Conservation (phyloP, 148 eudicot species). For the Rhododendron vialii region DNA sequence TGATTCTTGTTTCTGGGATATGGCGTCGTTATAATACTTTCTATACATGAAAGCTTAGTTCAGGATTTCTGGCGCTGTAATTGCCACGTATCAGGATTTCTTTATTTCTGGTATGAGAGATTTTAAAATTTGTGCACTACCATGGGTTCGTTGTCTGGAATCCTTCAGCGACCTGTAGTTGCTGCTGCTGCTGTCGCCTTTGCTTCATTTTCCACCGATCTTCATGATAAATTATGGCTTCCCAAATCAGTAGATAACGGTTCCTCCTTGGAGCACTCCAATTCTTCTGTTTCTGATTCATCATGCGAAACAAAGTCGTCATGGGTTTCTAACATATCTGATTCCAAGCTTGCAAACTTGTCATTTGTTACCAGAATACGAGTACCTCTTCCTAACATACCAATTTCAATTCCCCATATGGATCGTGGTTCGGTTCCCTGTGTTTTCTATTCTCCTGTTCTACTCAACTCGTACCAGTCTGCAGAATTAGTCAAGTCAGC, state of each 20-base stretch:
- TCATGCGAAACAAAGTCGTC: constrained; percentile 35
- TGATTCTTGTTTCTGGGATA: background rate
- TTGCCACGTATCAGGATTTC: background rate
- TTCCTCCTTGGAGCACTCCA: constrained; percentile 31
- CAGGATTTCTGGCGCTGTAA: background rate
- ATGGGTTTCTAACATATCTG: constrained; percentile 64
- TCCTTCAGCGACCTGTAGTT: constrained; percentile 65
- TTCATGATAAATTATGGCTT: constrained; percentile 50
- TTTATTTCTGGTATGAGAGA: constrained; percentile 31
- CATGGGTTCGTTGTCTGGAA: constrained; percentile 72
- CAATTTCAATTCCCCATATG: constrained; percentile 24
- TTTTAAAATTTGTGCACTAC: constrained; percentile 22
- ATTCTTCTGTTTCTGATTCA: constrained; percentile 20
- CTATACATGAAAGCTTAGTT: background rate
- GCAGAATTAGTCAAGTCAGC: constrained; percentile 60
- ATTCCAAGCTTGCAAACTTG: constrained; percentile 61
- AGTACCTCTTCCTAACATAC: constrained; percentile 57
- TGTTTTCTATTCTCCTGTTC: constrained; percentile 23
- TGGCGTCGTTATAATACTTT: constrained; percentile 10
- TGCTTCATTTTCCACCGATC: constrained; percentile 78
- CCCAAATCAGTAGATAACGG: constrained; percentile 33
- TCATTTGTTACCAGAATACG: constrained; percentile 48
- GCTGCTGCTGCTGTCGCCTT: constrained; percentile 83
- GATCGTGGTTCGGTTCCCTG: constrained; percentile 17
- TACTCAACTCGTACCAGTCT: constrained; percentile 56